Conservation (phyloP, 1,284 basidiomycete species). For the Bondarzewia mesenterica region DNA sequence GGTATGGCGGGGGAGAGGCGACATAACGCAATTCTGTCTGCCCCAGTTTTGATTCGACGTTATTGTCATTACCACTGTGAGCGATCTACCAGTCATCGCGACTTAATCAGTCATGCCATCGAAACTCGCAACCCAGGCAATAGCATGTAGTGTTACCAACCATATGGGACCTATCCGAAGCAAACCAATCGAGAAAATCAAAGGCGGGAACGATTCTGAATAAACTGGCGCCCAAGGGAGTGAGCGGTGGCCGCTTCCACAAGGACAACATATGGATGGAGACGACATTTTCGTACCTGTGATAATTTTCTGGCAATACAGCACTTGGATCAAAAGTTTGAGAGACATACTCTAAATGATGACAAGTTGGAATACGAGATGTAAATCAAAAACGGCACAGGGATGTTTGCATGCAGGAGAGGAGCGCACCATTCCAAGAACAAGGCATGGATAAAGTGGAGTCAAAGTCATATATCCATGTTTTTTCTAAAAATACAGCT, state of each 20-base stretch:
- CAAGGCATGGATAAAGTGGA: constrained; percentile 41
- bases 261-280: not conserved
- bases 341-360: constrained; percentile 47
- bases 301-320: constrained; percentile 24
- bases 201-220: constrained; percentile 44
- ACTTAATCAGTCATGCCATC: not conserved
- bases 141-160: constrained; percentile 24
- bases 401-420: not conserved
- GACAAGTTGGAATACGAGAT: not conserved
- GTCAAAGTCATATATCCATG: constrained; percentile 65
- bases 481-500: constrained; percentile 8
- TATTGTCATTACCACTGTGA: not conserved
- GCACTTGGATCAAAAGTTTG: constrained; percentile 33
- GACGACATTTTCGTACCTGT: constrained; percentile 31
- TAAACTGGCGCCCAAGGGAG: constrained; percentile 18
- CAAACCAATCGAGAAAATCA: constrained; percentile 50
- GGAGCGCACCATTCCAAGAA: constrained; percentile 34
- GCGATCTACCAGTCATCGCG: no score
- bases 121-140: not conserved
- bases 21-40: constrained; percentile 13
- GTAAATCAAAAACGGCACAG: not conserved
- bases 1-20: constrained; percentile 43
- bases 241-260: not conserved
- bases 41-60: not conserved
- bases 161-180: constrained; percentile 78